Conservation (phyloP, 1,139 yeast species). For the Entelexis sorbosivorans region DNA sequence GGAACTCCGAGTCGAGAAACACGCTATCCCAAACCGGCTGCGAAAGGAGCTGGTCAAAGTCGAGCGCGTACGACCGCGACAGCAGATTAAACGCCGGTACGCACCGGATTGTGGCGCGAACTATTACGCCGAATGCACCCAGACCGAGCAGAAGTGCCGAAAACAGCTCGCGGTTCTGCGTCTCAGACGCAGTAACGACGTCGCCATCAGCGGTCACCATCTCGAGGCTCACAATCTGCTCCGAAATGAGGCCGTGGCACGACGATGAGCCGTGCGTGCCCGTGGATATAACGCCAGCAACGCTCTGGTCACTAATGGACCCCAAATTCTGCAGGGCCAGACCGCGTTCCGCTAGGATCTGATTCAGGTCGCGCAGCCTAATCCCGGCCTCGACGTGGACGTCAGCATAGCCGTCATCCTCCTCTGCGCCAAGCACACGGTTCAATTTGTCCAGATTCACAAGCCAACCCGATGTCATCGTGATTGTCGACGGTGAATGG, state of each 20-base stretch:
- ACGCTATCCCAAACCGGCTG: constrained; percentile 43
- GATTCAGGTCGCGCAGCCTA: constrained; percentile 67
- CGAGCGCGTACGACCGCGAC: constrained; percentile 70
- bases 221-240: constrained; percentile 70
- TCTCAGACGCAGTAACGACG: constrained; percentile 55
- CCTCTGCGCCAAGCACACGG: constrained; percentile 33
- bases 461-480: constrained; percentile 83
- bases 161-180: constrained; percentile 58
- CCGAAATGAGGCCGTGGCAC: constrained; percentile 80
- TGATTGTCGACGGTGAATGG: constrained; percentile 86
- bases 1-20: constrained; percentile 86
- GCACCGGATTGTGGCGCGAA: constrained; percentile 74
- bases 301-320: constrained; percentile 84
- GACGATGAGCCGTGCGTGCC: constrained; percentile 97
- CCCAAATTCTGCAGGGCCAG: constrained; percentile 87
- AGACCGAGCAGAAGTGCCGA: constrained; percentile 76
- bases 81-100: constrained; percentile 75
- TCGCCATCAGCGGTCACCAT: constrained; percentile 59
- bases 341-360: constrained; percentile 47
- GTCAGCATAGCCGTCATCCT: constrained; percentile 57
- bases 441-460: constrained; percentile 73
- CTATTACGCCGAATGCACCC: constrained; percentile 86
- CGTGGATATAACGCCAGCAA: constrained; percentile 89
- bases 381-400: constrained; percentile 89
- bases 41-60: constrained; percentile 60